Evolutionary conservation across 106 monocot genomes (phyloP), one percentile per base, ranked within the genome.

Genomic region (Dioscorea dumetorum): DNA sequence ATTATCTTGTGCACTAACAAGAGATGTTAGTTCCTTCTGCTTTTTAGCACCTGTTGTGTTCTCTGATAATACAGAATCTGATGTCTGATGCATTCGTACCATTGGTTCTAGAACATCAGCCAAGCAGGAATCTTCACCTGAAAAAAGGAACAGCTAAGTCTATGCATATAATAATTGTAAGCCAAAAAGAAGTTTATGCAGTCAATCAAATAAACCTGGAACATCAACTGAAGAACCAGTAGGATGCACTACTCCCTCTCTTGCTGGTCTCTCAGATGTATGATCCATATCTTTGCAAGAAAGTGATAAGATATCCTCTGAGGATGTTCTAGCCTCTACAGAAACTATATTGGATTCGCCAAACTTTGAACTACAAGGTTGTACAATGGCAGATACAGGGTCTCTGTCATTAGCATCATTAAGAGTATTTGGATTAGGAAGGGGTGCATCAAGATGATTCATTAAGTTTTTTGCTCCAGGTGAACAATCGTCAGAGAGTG

Each of bases 131-230:
- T 64, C 56, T 60, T 64, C 74, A 73, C 74, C 83, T 77, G 74
- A 34, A 71, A 74, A 33, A 8, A 60, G 59, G 2, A 72, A 7
- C 11, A 69, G 33, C 34, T 19, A 0, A 74, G 49, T 56, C 1
- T 41, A 41, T 41, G 6, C 41, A 8, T 41, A 41, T 41, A 41
- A 41, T 41, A 41, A 41, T 41, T 41, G 41, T 28, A 41, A 41
- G 41, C 41, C 41, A 41, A 41, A 2, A 41, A 41, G 41, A 10
- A 41, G 10, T 0, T 0, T 8, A 1, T 41, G 41, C 0, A 6
- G 6, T 41, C 9, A 10, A 41, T 41, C 1, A 41, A 41, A 79
- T 73, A 74, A 69, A 87, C 87, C 91, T 87, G 75, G 87, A 34
- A 61, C 6, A n/a, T 73, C 75, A 64, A 72, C 23, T 33, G 73